Evolutionary conservation across 805 yeast genomes (phyloP).

Genomic region (Monosporozyma aerobia): DNA sequence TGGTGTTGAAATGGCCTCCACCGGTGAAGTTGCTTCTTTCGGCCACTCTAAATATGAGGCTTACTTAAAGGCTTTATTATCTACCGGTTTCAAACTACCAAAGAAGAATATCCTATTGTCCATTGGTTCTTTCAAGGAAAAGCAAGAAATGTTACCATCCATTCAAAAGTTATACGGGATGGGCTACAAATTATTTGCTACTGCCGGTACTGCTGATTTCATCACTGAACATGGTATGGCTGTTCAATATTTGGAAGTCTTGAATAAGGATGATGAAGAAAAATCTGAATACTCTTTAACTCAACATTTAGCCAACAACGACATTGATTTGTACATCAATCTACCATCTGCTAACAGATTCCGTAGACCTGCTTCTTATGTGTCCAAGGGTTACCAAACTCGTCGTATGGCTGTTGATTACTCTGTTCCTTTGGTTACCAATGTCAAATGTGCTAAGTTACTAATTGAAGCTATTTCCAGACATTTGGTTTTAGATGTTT

Average conservation of each 20-base stretch:
- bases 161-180: slow-evolving; percentile 69
- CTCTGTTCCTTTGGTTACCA: slow-evolving; percentile 94
- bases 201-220: slow-evolving; percentile 98
- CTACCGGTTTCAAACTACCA: slow-evolving; percentile 93
- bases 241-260: slow-evolving; percentile 87
- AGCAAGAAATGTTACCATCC: slow-evolving; percentile 84
- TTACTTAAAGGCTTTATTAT: slow-evolving; percentile 83
- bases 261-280: slow-evolving; percentile 65
- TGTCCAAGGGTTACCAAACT: slow-evolving; percentile 93
- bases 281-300: slow-evolving; percentile 91
- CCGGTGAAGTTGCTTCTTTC: slow-evolving; percentile 97
- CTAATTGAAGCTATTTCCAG: slow-evolving; percentile 89
- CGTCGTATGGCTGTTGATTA: slow-evolving; percentile 99
- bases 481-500: slow-evolving; percentile 52
- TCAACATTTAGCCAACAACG: slow-evolving; percentile 91
- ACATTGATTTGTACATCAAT: slow-evolving; percentile 93
- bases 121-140: slow-evolving; percentile 94
- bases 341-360: slow-evolving; percentile 94
- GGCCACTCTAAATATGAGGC: slow-evolving; percentile 97
- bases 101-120: slow-evolving; percentile 90
- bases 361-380: slow-evolving; percentile 97
- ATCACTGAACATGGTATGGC: slow-evolving; percentile 91
- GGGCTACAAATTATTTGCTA: slow-evolving; percentile 89
- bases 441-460: slow-evolving; percentile 93
- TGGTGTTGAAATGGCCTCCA: slow-evolving; percentile 98